Base-by-base conservation (phyloP, 2,329 filamentous ascomycete species). In the Aspergillus ochraceus region DNA sequence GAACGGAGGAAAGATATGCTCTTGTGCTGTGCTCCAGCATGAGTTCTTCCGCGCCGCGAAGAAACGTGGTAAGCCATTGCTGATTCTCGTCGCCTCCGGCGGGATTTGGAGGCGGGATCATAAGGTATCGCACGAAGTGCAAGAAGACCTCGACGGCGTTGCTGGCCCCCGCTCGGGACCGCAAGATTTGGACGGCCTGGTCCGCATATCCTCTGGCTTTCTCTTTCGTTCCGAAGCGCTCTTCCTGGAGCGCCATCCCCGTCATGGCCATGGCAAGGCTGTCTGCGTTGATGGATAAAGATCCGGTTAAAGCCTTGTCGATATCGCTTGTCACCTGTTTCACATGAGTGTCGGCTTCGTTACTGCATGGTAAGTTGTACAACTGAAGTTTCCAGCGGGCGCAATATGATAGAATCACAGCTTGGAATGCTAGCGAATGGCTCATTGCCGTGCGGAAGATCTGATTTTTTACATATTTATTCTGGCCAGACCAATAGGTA, bases 401-500 rank as follows among this genome's bases (percentile, higher is more conserved):
- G 61, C 71, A 73, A 47, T 78, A 78, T 9, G 69, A 64, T 20
- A 78, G 64, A 8, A 79, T 65, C 24, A 72, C 66, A 11, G 74
- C 67, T 55, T 77, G 73, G 58, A 79, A 78, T 2, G 73, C 61
- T 29, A 76, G 64, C 9, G 71, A 71, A 60, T 76, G 67, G 22
- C 60, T 62, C 66, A 74, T 73, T 26, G 75, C 71, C 4, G 68
- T 66, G 46, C 68, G 69, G 58, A 77, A 77, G 8, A 75, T 70
- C 10, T 67, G 65, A 11, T 72, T 67, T 58, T 78, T 79, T 24
- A 78, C 63, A 39, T 74, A 66, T 26, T 62, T 56, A 55, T 78
- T 78, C 57, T 76, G 73, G 1, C 77, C 76, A 9, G 77, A 78
- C 76, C 76, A 79, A 57, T 78, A 78, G 0, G 69, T 68, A 52